Percentiles rank a stretch among this genome's conserved stretches.
Conservation (phyloP, 768 basidiomycete genomes). For the Boletus rufocinnamomeus region DNA sequence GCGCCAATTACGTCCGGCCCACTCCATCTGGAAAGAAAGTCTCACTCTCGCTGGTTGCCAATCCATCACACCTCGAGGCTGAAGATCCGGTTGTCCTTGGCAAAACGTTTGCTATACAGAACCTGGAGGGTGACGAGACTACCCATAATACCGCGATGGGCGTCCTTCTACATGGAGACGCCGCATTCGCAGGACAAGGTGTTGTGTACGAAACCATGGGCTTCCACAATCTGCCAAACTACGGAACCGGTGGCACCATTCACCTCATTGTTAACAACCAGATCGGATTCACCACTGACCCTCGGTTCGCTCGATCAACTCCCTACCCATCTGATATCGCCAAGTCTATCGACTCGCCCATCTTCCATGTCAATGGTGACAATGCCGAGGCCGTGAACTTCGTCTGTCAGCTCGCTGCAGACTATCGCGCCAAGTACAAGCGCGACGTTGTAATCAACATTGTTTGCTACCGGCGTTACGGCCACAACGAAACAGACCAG, state of each 20-base stretch:
- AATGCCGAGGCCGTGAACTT: slow-evolving; percentile 98
- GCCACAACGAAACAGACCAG: slow-evolving; percentile 99
- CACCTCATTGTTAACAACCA: slow-evolving; percentile 99
- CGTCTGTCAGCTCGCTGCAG: slow-evolving; percentile 96
- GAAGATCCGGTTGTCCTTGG: slow-evolving; percentile 98
- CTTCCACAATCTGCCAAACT: slow-evolving; percentile 91
- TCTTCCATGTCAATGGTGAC: slow-evolving; percentile 99
- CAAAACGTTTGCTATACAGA: slow-evolving; percentile 96
- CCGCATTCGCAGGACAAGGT: slow-evolving; percentile 98
- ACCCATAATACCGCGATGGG: slow-evolving; percentile 87
- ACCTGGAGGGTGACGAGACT: slow-evolving; percentile 85
- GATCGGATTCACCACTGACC: slow-evolving; percentile 99
- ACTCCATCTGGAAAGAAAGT: slow-evolving; percentile 99
- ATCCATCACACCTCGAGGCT: slow-evolving; percentile 97
- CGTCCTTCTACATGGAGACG: slow-evolving; percentile 95
- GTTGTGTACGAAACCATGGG: slow-evolving; percentile 99
- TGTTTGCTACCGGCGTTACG: slow-evolving; percentile 97
- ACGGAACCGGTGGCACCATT: slow-evolving; percentile 97
- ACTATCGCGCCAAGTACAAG: slow-evolving; percentile 98
- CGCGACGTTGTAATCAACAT: slow-evolving; percentile 99
- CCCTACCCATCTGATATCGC: slow-evolving; percentile 98
- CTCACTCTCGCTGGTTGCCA: slow-evolving; percentile 94
- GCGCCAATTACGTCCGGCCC: slow-evolving; percentile 97
- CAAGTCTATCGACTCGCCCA: slow-evolving; percentile 96
- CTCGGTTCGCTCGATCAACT: slow-evolving; percentile 95